phyloP scores from a whole-genome alignment of 805 yeast species.

The Kodamaea kaohsiungensis region DNA sequence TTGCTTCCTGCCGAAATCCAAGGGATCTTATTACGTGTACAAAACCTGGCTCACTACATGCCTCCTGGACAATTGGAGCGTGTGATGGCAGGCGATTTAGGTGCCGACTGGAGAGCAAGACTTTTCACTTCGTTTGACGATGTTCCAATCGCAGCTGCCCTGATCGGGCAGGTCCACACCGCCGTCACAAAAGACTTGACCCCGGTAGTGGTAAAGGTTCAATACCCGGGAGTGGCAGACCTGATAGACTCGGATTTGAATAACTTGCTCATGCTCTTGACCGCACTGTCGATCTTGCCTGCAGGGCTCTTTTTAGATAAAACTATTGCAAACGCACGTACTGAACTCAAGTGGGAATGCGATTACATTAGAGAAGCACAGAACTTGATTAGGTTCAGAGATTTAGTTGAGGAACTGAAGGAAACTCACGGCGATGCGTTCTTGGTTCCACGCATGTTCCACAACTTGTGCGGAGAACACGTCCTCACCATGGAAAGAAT shows the following conservation, averaged over 20 bases:
- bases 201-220: constrained; percentile 90
- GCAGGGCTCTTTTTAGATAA: constrained; percentile 89
- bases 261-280: constrained; percentile 74
- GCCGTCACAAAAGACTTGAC: constrained; percentile 70
- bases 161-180: constrained; percentile 93
- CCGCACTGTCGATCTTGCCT: constrained; percentile 86
- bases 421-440: constrained; percentile 46
- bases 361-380: constrained; percentile 90
- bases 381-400: constrained; percentile 66
- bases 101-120: constrained; percentile 72
- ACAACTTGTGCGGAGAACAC: constrained; percentile 74
- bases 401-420: constrained; percentile 52
- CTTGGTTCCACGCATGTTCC: constrained; percentile 78
- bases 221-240: constrained; percentile 94
- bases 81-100: constrained; percentile 72
- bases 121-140: constrained; percentile 75
- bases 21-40: constrained; percentile 77
- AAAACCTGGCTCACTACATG: constrained; percentile 95
- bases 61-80: constrained; percentile 85
- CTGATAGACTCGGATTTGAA: constrained; percentile 94
- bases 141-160: constrained; percentile 94
- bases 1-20: constrained; percentile 85
- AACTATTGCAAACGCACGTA: constrained; percentile 89
- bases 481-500: constrained; percentile 88
- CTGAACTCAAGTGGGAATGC: constrained; percentile 96